Percentiles rank a stretch among this genome's conserved stretches.
phyloP scores from a whole-genome alignment of 164 flowering plant genomes.

The Chloranthus sessilifolius region DNA sequence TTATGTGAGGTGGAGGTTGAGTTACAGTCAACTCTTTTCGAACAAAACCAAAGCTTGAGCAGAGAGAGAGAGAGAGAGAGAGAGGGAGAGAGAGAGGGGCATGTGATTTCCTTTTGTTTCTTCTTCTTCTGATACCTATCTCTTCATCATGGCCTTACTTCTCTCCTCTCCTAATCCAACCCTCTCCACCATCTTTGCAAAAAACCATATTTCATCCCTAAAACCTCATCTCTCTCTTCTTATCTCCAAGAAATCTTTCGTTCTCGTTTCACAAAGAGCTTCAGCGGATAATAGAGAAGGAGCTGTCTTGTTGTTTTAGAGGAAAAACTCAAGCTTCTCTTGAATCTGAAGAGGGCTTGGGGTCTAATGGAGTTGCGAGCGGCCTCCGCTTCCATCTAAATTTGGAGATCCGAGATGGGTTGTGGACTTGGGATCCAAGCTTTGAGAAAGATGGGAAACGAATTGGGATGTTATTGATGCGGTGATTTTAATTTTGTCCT shows the following conservation, averaged over 20 bases:
- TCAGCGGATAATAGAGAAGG: conserved; percentile 64
- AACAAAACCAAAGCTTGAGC: too few species aligned
- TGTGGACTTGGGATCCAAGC: conserved; percentile 88
- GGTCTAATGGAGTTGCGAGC: conserved; percentile 32
- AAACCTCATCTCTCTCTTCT: conserved; percentile 23
- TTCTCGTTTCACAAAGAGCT: conserved; percentile 17
- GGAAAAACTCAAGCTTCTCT: conserved; percentile 10
- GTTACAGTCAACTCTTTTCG: too few species aligned
- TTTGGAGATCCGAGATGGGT: conserved; percentile 77
- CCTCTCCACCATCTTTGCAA: conserved; percentile 28
- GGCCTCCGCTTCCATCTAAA: conserved; percentile 20
- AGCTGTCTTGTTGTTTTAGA: conserved; percentile 26
- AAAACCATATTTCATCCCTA: conserved; percentile 21
- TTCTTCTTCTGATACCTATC: too few species aligned
- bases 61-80: too few species aligned
- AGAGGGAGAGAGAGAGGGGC: too few species aligned
- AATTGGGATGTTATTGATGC: conserved; percentile 95
- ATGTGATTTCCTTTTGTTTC: too few species aligned
- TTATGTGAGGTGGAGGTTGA: too few species aligned
- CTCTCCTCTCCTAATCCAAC: conserved; percentile 35
- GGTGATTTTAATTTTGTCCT: conserved; percentile 41
- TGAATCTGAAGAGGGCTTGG: conserved; percentile 23
- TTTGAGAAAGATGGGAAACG: conserved; percentile 66
- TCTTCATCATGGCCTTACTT: conserved; percentile 43
- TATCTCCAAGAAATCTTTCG: conserved; percentile 16